Conservation (phyloP, 257 asterid genomes). For the Plantago ovata region DNA sequence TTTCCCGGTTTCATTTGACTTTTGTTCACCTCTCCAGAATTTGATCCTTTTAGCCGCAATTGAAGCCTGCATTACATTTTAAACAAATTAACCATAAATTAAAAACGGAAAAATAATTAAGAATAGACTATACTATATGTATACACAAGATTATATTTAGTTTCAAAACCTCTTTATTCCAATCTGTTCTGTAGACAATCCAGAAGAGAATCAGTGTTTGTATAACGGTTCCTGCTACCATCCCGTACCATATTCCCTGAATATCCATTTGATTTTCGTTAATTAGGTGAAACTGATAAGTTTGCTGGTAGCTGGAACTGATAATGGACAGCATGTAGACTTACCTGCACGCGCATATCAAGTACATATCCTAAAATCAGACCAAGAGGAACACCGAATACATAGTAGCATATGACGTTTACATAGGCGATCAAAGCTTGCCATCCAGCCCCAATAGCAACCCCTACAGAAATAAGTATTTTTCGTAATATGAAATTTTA, state of each 20-base stretch:
- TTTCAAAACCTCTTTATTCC: conserved; percentile 63
- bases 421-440: conserved; percentile 72
- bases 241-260: conserved; percentile 71
- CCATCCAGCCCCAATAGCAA: conserved; percentile 86
- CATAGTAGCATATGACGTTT: conserved; percentile 57
- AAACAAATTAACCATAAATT: not conserved
- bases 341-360: conserved; percentile 50
- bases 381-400: conserved; percentile 68
- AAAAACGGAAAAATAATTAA: not conserved
- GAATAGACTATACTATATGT: too few species aligned
- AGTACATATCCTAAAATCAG: conserved; percentile 43
- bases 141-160: too few species aligned
- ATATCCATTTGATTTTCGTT: too few species aligned
- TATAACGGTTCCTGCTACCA: conserved; percentile 47
- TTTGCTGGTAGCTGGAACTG: too few species aligned
- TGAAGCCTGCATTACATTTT: conserved; percentile 43
- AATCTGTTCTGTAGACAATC: conserved; percentile 51
- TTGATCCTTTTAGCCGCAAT: conserved; percentile 52
- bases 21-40: too few species aligned
- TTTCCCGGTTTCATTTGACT: too few species aligned
- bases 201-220: conserved; percentile 47
- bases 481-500: not conserved
- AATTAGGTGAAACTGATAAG: not conserved
- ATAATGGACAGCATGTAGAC: too few species aligned
- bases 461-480: too few species aligned